These are phyloP conservation scores for Xylaria venustula DNA, from an alignment of 495 filamentous ascomycete genomes.

Conservation along the genomic window DNA sequence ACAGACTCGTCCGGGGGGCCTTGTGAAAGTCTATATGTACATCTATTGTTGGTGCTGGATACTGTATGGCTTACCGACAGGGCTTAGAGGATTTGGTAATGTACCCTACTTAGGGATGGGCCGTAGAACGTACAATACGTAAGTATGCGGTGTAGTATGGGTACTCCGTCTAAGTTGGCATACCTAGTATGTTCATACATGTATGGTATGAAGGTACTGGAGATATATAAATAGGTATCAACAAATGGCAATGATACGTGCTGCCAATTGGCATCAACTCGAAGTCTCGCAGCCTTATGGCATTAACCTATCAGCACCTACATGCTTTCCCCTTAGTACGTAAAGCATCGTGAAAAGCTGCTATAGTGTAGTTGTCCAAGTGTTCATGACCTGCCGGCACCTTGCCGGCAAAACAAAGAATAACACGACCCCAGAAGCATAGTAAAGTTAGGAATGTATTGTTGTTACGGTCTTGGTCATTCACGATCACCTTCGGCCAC, in stretches of 20 bases:
- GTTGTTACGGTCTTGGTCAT: background rate
- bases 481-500: background rate
- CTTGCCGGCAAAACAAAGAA: constrained; percentile 13
- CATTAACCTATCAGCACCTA: background rate
- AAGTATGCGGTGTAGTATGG: background rate
- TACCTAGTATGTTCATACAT: too few species aligned
- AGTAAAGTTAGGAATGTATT: constrained; percentile 3
- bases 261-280: constrained; percentile 1
- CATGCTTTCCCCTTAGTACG: constrained; percentile 1
- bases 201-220: background rate
- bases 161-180: too few species aligned
- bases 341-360: constrained; percentile 8
- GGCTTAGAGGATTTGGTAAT: constrained; percentile 24
- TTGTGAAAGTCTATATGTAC: constrained; percentile 24
- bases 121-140: background rate
- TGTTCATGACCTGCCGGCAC: constrained; percentile 2
- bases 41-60: constrained; percentile 8
- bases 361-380: background rate
- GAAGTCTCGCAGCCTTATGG: constrained; percentile 10
- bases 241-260: background rate
- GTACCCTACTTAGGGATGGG: background rate
- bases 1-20: constrained; percentile 26
- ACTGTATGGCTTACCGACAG: constrained; percentile 20
- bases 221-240: background rate
- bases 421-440: constrained; percentile 1